phyloP scores from a whole-genome alignment of 2,329 filamentous ascomycete species.

The Penicillium paneum region DNA sequence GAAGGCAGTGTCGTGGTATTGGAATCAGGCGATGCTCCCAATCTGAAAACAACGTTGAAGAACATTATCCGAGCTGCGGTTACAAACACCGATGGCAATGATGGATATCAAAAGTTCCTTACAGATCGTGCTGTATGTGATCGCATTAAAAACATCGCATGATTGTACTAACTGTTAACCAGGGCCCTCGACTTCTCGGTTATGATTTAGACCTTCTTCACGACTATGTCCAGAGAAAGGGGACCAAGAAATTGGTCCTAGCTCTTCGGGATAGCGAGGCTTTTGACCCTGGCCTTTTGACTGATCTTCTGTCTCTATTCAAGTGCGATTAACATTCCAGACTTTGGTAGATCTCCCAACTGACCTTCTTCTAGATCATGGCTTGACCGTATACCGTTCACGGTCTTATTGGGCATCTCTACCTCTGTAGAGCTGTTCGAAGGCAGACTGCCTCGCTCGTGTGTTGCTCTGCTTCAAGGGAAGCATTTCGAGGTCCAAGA shows the following conservation, averaged over 20 bases:
- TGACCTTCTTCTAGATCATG: constrained; percentile 50
- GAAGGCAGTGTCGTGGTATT: constrained; percentile 41
- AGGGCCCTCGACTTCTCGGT: constrained; percentile 43
- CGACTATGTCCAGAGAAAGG: constrained; percentile 40
- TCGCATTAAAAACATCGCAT: neutral
- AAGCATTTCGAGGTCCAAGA: constrained; percentile 53
- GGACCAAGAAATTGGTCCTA: constrained; percentile 40
- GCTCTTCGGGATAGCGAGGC: constrained; percentile 48
- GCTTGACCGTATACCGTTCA: constrained; percentile 60
- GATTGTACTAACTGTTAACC: constrained; percentile 11
- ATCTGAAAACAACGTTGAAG: constrained; percentile 47
- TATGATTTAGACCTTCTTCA: constrained; percentile 48
- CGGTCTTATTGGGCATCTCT: constrained; percentile 59
- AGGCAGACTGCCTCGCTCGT: constrained; percentile 53
- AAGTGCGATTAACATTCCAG: constrained; percentile 38
- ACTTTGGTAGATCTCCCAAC: neutral
- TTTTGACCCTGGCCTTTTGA: constrained; percentile 45
- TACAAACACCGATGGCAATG: constrained; percentile 37
- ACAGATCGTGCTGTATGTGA: constrained; percentile 38
- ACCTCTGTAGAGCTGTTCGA: constrained; percentile 62
- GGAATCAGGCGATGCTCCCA: constrained; percentile 45
- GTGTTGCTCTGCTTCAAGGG: constrained; percentile 53
- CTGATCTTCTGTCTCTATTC: constrained; percentile 45
- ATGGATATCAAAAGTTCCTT: constrained; percentile 40
- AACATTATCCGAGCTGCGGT: constrained; percentile 45